Base-by-base conservation (phyloP, 169 alveolate genomes). In the Plasmodium coatneyi region DNA sequence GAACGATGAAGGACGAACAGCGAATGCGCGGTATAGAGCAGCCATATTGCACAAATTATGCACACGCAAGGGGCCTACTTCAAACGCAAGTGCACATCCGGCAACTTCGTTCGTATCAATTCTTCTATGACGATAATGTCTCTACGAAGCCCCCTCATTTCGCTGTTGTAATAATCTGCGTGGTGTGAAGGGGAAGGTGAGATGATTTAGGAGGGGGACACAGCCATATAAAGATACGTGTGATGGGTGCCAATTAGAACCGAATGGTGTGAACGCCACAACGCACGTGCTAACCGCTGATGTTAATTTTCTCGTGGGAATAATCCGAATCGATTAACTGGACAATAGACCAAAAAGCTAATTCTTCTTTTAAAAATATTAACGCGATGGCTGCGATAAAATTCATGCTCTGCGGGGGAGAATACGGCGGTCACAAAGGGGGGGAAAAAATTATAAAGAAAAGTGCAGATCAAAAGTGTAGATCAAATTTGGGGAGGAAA, bases 341-440 rank as follows among this genome's bases (percentile, higher is more conserved):
- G 16, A 96, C 97, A 32, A 97, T 96, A 1, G 98, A 93, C 97
- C 98, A 96, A 84, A 97, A 97, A 36, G 98, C 98, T 39, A 93
- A 74, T 80, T 96, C 98, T 71, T 95, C 97, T 19, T 95, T 92
- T 96, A 97, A 94, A 92, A 97, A 96, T 71, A 97, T 92, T 83
- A 97, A 95, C 79, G 97, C 79, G 28, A 96, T 95, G 32, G 97
- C 98, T 3, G 98, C 98, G 54, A 97, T 60, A 82, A 95, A 97
- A 83, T 97, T 97, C 91, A 97, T 87, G 74, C 97, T 96, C 95
- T 96, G 81, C 7, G 9, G 81, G 66, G 49, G 71, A n/a, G 49
- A 46, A 74, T 34, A 25, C 5, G 36, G 74, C 9, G 19, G 80
- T 22, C 28, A 16, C 12, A 12, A 60, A 2, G 16, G 25, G 56